Percentiles rank a stretch among this genome's conserved stretches.
Evolutionary conservation across 768 basidiomycete genomes (phyloP).

Genomic region (Tubosaeta sp.): DNA sequence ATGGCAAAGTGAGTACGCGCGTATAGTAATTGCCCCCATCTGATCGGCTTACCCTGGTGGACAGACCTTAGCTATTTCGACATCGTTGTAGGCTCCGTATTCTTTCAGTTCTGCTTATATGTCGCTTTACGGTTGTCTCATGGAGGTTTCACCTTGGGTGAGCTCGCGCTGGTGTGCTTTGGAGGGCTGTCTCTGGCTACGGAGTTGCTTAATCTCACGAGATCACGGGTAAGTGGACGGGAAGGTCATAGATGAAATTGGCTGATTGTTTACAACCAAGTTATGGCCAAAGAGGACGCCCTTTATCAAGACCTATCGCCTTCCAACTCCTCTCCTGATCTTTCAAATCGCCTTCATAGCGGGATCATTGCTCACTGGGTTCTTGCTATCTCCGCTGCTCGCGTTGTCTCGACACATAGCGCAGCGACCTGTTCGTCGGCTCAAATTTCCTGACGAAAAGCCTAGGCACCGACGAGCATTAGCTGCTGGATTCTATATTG

Average conservation of each 20-base stretch:
- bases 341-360: slow-evolving; percentile 92
- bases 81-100: slow-evolving; percentile 62
- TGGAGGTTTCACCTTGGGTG: slow-evolving; percentile 93
- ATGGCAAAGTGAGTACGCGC: slow-evolving; percentile 62
- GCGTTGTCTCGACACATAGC: slow-evolving; percentile 90
- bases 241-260: not conserved
- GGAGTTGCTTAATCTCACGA: slow-evolving; percentile 83
- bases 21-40: not conserved
- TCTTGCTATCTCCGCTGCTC: slow-evolving; percentile 90
- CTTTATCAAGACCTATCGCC: slow-evolving; percentile 86
- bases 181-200: slow-evolving; percentile 83
- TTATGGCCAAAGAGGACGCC: slow-evolving; percentile 76
- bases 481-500: slow-evolving; percentile 80
- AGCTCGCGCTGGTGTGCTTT: slow-evolving; percentile 83
- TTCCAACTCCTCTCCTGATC: slow-evolving; percentile 86
- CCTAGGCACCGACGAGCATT: slow-evolving; percentile 75
- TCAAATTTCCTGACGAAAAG: slow-evolving; percentile 81
- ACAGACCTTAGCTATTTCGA: slow-evolving; percentile 79
- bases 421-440: slow-evolving; percentile 74
- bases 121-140: slow-evolving; percentile 85
- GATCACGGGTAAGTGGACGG: slow-evolving; percentile 58
- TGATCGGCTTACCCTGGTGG: slow-evolving; percentile 3
- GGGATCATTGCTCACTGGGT: slow-evolving; percentile 88
- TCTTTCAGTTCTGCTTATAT: slow-evolving; percentile 92
- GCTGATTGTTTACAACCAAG: slow-evolving; percentile 35